Evolutionary conservation across 2,329 filamentous ascomycete species (phyloP).

Genomic region (Colletotrichum trifolii): DNA sequence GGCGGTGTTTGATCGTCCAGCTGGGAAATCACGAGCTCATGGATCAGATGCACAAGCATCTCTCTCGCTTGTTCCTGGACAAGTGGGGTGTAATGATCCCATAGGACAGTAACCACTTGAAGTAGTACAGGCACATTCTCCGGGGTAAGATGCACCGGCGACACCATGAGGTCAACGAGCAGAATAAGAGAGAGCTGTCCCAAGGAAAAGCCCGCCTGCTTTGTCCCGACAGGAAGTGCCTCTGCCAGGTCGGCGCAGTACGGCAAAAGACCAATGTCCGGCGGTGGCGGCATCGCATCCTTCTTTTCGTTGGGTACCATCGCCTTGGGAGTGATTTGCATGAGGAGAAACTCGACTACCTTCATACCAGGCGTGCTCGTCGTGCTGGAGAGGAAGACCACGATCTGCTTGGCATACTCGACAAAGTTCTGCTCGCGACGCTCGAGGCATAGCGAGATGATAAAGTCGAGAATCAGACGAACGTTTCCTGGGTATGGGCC

Average conservation of each 20-base stretch:
- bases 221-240: slow-evolving; percentile 87
- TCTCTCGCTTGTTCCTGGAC: slow-evolving; percentile 97
- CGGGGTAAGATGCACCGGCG: slow-evolving; percentile 81
- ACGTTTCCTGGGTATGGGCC: slow-evolving; percentile 95
- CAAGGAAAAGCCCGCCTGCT: slow-evolving; percentile 89
- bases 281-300: slow-evolving; percentile 73
- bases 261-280: slow-evolving; percentile 79
- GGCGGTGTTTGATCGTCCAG: slow-evolving; percentile 76
- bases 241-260: slow-evolving; percentile 89
- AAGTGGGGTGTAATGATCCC: slow-evolving; percentile 95
- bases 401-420: slow-evolving; percentile 96
- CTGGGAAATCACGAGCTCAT: slow-evolving; percentile 86
- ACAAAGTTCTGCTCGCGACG: slow-evolving; percentile 98
- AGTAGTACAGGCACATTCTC: slow-evolving; percentile 88
- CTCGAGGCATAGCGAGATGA: slow-evolving; percentile 93
- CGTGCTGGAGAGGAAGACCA: slow-evolving; percentile 92
- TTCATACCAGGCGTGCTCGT: slow-evolving; percentile 80
- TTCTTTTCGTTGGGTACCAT: slow-evolving; percentile 94
- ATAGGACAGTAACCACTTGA: slow-evolving; percentile 91
- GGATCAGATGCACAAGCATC: slow-evolving; percentile 97
- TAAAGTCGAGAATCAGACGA: slow-evolving; percentile 92
- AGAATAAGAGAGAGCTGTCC: slow-evolving; percentile 94
- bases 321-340: slow-evolving; percentile 93
- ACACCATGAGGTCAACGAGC: slow-evolving; percentile 95
- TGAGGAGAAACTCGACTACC: slow-evolving; percentile 91